Evolutionary conservation across 129 eudicot species (phyloP), one percentile per base, ranked within the genome.

Genomic region (Logfia minima): DNA sequence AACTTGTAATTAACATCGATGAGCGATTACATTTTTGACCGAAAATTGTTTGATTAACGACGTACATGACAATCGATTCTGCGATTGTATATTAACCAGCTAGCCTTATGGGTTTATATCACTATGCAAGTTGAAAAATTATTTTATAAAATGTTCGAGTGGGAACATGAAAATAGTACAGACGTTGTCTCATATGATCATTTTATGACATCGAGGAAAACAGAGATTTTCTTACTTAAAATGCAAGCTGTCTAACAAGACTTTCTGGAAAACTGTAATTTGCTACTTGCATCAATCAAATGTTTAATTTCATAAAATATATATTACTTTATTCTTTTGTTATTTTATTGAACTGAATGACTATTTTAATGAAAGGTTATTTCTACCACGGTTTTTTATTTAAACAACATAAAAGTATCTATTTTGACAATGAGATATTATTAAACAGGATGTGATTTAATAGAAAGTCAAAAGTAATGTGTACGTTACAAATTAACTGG

Each of bases 211-310:
- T 23, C 68, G 55, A 76, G 66, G 41, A 77, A 32, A 77, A 68
- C 81, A 68, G 67, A 68, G 81, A 77, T 77, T 70, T 77, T 68
- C 75, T 55, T 37, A 41, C 81, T 68, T 68, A 56, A 35, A 77
- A 68, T 77, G 34, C 81, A 55, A 68, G 81, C 60, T 77, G 75
- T 77, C 81, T 5, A 41, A 34, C 74, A 52, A 23, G 75, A 77
- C 68, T 77, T 76, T 53, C 35, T 68, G 41, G 61, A 56, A 43
- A 55, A 68, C 66, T 43, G 58, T 77, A 56, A 55, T 67, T 39
- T 35, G 75, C 81, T 35, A 58, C 61, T 77, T 77, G 75, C 67
- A 55, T 37, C 74, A 24, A 67, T 68, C 60, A 75, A 60, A 75
- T 61, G 60, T 41, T 62, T 74, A 4, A 32, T 32, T 32, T 14